Percentiles rank a stretch among this genome's conserved stretches.
Evolutionary conservation across 2,329 filamentous ascomycete species (phyloP).

Genomic region (Aspergillus latus): DNA sequence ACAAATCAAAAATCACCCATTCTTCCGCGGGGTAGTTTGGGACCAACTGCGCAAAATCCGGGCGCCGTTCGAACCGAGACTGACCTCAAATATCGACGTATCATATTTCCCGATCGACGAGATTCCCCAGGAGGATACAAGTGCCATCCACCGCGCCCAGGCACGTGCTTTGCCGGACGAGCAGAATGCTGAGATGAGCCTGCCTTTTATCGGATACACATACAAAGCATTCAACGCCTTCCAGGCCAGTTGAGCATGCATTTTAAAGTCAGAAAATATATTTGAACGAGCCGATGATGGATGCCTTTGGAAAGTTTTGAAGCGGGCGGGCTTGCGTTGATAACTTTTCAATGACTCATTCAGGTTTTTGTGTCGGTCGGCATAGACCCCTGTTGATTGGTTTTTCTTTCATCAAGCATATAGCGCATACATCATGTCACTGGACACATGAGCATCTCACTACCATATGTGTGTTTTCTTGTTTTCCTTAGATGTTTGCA

Average conservation of each 20-base stretch:
- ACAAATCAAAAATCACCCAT: slow-evolving; percentile 90
- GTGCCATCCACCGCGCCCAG: slow-evolving; percentile 80
- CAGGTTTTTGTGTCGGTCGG: slow-evolving; percentile 25
- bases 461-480: slow-evolving; percentile 13
- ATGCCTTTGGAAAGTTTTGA: slow-evolving; percentile 22
- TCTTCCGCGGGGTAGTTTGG: slow-evolving; percentile 97
- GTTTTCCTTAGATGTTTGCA: slow-evolving; percentile 24
- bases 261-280: slow-evolving; percentile 18
- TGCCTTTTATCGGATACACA: slow-evolving; percentile 95
- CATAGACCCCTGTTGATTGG: slow-evolving; percentile 27
- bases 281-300: slow-evolving; percentile 22
- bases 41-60: slow-evolving; percentile 88
- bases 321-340: slow-evolving; percentile 38
- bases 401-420: slow-evolving; percentile 34
- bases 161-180: slow-evolving; percentile 71
- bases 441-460: slow-evolving; percentile 30
- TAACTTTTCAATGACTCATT: slow-evolving; percentile 24
- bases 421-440: slow-evolving; percentile 30
- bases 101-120: slow-evolving; percentile 99
- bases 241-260: slow-evolving; percentile 39
- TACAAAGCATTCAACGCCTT: slow-evolving; percentile 92
- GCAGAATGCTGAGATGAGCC: slow-evolving; percentile 87
- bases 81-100: slow-evolving; percentile 91
- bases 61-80: slow-evolving; percentile 91
- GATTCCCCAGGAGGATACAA: slow-evolving; percentile 94